Percentiles rank a stretch among this genome's conserved stretches.
These are phyloP conservation scores for Ceriops tagal DNA, from an alignment of 345 rosid species.

Conservation along the genomic window DNA sequence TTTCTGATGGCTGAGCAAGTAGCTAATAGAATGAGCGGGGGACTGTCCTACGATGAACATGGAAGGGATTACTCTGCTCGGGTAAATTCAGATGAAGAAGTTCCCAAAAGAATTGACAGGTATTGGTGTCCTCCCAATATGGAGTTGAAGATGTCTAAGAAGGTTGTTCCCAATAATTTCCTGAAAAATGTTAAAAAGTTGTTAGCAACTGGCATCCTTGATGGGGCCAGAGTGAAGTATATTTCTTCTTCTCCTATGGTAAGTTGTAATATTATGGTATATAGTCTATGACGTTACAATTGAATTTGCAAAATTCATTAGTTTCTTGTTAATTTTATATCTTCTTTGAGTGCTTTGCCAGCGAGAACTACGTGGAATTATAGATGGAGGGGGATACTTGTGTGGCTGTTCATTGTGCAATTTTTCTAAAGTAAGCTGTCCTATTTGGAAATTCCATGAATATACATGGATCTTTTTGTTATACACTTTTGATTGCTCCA, in stretches of 20 bases:
- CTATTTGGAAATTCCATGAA: not conserved
- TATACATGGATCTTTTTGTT: not conserved
- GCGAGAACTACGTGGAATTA: constrained; percentile 61
- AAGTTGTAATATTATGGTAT: constrained; percentile 5
- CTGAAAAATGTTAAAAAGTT: constrained; percentile 82
- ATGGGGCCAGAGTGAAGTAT: constrained; percentile 82
- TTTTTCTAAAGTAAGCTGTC: constrained; percentile 59
- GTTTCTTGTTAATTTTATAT: not conserved
- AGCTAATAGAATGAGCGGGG: constrained; percentile 9
- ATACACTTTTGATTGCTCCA: constrained; percentile 12
- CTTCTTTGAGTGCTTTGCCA: constrained; percentile 22
- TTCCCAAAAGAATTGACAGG: constrained; percentile 22
- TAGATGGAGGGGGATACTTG: constrained; percentile 78
- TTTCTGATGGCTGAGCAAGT: constrained; percentile 11
- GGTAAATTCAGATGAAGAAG: constrained; percentile 18
- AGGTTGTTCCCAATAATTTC: constrained; percentile 49
- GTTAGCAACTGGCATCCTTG: constrained; percentile 67
- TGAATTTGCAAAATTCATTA: not conserved
- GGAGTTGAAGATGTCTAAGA: constrained; percentile 75
- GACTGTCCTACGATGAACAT: constrained; percentile 5
- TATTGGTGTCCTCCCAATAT: constrained; percentile 37
- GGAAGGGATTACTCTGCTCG: constrained; percentile 13
- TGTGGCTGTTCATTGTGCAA: constrained; percentile 80
- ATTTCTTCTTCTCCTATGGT: constrained; percentile 53
- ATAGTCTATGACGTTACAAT: not conserved